A percentile compares a stretch with the other conserved stretches of the same genome.
phyloP scores from a whole-genome alignment of 2,329 filamentous ascomycete species.

The Epichloe brachyelytri region DNA sequence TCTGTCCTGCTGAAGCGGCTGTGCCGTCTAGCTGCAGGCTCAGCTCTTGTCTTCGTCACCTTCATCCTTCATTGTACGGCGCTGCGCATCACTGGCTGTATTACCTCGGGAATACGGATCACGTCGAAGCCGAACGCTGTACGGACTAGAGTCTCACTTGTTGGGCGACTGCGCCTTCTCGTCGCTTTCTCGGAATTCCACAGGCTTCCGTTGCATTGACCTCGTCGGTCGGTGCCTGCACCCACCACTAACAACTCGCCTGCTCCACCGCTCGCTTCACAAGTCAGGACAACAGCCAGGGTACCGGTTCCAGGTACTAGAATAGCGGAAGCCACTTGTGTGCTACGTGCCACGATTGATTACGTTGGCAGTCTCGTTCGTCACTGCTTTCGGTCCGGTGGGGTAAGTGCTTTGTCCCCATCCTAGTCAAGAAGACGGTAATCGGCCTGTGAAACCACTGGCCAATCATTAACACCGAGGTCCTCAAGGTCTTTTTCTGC shows the following conservation, averaged over 20 bases:
- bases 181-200: not conserved
- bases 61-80: too few relatives aligned
- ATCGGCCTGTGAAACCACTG: not conserved
- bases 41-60: too few relatives aligned
- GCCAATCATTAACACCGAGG: conserved; percentile 6
- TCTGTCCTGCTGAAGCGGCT: not conserved
- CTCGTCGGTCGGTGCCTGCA: not conserved
- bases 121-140: too few relatives aligned
- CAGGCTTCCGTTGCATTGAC: not conserved
- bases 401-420: conserved; percentile 2
- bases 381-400: not conserved
- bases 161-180: not conserved
- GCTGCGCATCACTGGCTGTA: too few relatives aligned
- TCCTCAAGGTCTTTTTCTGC: not conserved
- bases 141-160: not conserved
- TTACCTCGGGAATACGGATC: too few relatives aligned
- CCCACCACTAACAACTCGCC: not conserved
- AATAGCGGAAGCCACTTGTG: conserved; percentile 1
- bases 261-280: conserved; percentile 4
- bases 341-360: not conserved
- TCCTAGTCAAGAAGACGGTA: not conserved
- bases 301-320: too few relatives aligned
- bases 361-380: not conserved
- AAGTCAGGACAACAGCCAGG: too few relatives aligned
- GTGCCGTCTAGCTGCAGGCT: not conserved